A percentile compares a stretch with the other conserved stretches of the same genome.
Conservation (phyloP, 495 filamentous ascomycete genomes). For the Trypethelium eluteriae region DNA sequence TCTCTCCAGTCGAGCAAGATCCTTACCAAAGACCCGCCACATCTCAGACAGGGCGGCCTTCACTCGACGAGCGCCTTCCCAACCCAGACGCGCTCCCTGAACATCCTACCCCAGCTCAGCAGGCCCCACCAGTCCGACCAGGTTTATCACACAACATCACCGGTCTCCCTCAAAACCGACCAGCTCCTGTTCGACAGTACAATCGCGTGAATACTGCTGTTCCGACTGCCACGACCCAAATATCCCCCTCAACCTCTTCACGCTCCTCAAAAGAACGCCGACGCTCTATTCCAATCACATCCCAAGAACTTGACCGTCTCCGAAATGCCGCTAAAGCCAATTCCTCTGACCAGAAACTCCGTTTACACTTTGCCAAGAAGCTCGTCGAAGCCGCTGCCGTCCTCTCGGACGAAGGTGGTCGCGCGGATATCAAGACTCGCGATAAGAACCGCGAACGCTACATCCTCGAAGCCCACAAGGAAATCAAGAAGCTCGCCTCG, state of each 20-base stretch:
- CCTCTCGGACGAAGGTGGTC: constrained; percentile 57
- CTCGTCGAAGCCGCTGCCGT: constrained; percentile 75
- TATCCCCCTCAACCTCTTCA: constrained; percentile 26
- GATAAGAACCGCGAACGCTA: constrained; percentile 76
- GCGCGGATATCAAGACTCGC: constrained; percentile 67
- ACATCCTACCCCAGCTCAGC: constrained; percentile 49
- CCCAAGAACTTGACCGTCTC: constrained; percentile 66
- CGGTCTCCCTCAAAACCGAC: constrained; percentile 44
- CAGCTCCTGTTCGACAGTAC: constrained; percentile 69
- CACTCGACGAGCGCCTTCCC: constrained; percentile 31
- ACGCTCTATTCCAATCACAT: constrained; percentile 55
- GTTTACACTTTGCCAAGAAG: constrained; percentile 72
- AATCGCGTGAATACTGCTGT: constrained; percentile 40
- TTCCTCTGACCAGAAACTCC: constrained; percentile 60
- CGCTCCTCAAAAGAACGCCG: constrained; percentile 17
- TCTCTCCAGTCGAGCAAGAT: background rate
- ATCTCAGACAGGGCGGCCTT: constrained; percentile 28
- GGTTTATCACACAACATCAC: constrained; percentile 53
- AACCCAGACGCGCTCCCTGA: constrained; percentile 60
- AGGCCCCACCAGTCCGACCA: constrained; percentile 57
- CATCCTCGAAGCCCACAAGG: constrained; percentile 76
- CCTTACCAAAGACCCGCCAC: constrained; percentile 8
- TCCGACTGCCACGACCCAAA: constrained; percentile 29
- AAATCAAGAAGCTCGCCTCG: constrained; percentile 74
- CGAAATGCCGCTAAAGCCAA: constrained; percentile 58